Evolutionary conservation across 73 alveolate species (phyloP).

Genomic region (Effrenium voratum): DNA sequence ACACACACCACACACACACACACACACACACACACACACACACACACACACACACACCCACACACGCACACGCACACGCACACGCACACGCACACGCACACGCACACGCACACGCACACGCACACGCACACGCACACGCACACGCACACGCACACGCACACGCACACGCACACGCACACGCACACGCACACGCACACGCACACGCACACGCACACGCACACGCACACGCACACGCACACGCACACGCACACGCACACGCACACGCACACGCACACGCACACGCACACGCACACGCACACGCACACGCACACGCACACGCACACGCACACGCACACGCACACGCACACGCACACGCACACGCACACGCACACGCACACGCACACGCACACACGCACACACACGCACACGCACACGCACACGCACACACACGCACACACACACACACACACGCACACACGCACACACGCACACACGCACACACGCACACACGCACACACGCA

Average conservation of each 20-base stretch:
- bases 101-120: not conserved
- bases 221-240: not conserved
- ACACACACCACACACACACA: no score
- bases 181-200: not conserved
- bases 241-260: not conserved
- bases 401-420: not conserved
- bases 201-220: not conserved
- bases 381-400: not conserved
- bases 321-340: not conserved
- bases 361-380: not conserved
- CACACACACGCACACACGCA: not conserved
- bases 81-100: conserved; percentile 2
- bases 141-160: not conserved
- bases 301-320: not conserved
- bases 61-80: not conserved
- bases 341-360: not conserved
- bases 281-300: not conserved
- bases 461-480: not conserved
- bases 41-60: no score
- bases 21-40: no score
- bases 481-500: no score
- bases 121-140: not conserved
- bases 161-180: not conserved
- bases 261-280: not conserved
- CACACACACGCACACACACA: not conserved